Evolutionary conservation across 495 filamentous ascomycete genomes (phyloP).

Genomic region (Penicillium alfredii): DNA sequence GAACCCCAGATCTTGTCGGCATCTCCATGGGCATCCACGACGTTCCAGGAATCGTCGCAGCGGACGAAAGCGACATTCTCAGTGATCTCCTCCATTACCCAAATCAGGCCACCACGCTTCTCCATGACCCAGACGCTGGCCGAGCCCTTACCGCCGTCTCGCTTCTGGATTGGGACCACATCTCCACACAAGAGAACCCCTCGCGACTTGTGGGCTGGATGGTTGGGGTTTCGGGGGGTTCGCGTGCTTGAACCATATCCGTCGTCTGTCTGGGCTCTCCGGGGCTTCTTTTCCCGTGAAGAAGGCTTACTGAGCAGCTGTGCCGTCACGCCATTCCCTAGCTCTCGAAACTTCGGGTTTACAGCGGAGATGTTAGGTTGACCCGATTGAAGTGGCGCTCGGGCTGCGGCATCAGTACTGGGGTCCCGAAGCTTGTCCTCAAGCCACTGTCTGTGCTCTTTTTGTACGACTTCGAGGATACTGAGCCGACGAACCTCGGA

Average conservation of each 20-base stretch:
- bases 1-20: slow-evolving; percentile 76
- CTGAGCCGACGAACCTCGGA: slow-evolving; percentile 91
- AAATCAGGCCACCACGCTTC: slow-evolving; percentile 87
- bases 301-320: slow-evolving; percentile 82
- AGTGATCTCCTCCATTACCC: slow-evolving; percentile 96
- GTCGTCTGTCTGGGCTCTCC: slow-evolving; percentile 67
- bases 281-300: slow-evolving; percentile 53
- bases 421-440: slow-evolving; percentile 70
- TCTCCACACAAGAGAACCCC: slow-evolving; percentile 93
- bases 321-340: slow-evolving; percentile 78
- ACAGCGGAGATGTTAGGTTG: slow-evolving; percentile 34
- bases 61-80: slow-evolving; percentile 77
- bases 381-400: slow-evolving; percentile 29
- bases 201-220: slow-evolving; percentile 68
- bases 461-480: slow-evolving; percentile 88
- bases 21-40: slow-evolving; percentile 62
- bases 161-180: slow-evolving; percentile 93
- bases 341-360: slow-evolving; percentile 49
- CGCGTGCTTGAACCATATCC: slow-evolving; percentile 63
- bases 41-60: slow-evolving; percentile 66
- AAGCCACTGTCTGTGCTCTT: slow-evolving; percentile 85
- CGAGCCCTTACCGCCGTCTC: slow-evolving; percentile 83
- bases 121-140: slow-evolving; percentile 98
- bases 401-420: slow-evolving; percentile 43
- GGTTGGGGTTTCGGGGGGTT: slow-evolving; percentile 42